Percentiles rank a stretch among this genome's conserved stretches.
Conservation (phyloP, 1,284 basidiomycete species). For the Malassezia furfur region DNA sequence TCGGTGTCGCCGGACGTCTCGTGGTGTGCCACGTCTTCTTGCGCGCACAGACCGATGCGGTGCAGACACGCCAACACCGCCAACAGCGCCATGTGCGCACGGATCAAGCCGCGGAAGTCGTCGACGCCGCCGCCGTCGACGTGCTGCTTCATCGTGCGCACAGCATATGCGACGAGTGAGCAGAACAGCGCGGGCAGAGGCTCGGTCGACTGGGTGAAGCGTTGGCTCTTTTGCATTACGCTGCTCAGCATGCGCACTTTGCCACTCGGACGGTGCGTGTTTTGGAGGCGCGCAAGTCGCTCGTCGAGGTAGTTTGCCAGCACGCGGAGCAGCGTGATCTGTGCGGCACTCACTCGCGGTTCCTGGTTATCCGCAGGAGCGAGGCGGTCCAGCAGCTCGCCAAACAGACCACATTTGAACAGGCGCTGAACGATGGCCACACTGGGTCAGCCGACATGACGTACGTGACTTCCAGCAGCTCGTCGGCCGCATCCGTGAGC, state of each 20-base stretch:
- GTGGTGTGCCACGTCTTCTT: constrained; percentile 4
- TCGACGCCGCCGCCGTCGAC: neutral
- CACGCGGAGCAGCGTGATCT: constrained; percentile 7
- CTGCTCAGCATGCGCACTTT: neutral
- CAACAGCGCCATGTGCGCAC: constrained; percentile 14
- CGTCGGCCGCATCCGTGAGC: neutral
- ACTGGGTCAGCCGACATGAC: neutral
- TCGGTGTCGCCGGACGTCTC: neutral
- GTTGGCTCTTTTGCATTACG: neutral
- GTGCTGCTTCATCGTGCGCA: neutral
- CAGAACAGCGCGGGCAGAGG: neutral
- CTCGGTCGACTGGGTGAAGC: neutral
- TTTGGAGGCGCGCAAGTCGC: neutral
- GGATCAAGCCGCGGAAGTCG: constrained; percentile 7
- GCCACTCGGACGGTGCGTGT: neutral
- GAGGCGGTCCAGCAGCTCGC: constrained; percentile 1
- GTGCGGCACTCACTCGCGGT: neutral
- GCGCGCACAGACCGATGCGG: constrained; percentile 6
- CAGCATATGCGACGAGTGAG: neutral
- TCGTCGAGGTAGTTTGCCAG: constrained; percentile 1
- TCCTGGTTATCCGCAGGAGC: neutral
- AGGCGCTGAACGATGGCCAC: constrained; percentile 4
- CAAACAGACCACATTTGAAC: neutral
- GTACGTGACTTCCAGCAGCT: constrained; percentile 1
- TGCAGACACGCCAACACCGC: constrained; percentile 7